Percentiles rank a stretch among this genome's conserved stretches.
Conservation (phyloP, 2,329 filamentous ascomycete genomes). For the Colletotrichum chlorophyti region DNA sequence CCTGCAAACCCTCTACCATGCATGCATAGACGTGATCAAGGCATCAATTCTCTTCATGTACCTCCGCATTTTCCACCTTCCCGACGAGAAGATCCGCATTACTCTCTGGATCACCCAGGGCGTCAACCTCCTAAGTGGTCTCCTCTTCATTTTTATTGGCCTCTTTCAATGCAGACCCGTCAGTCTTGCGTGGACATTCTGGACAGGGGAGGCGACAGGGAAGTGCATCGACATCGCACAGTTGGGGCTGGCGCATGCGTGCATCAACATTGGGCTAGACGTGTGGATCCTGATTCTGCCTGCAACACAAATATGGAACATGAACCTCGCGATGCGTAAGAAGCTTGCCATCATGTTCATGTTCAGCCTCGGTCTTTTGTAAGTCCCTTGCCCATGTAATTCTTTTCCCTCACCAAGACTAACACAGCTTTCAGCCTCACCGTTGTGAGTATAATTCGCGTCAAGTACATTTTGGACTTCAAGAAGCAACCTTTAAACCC, state of each 20-base stretch:
- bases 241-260: background rate
- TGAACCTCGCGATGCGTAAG: slow-evolving; percentile 13
- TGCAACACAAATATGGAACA: slow-evolving; percentile 2
- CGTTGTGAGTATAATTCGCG: background rate
- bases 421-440: background rate
- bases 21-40: slow-evolving; percentile 20
- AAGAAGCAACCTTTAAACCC: slow-evolving; percentile 4
- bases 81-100: slow-evolving; percentile 16
- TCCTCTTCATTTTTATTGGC: background rate
- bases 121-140: background rate
- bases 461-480: slow-evolving; percentile 5
- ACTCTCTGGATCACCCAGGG: background rate
- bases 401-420: background rate
- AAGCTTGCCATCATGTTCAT: slow-evolving; percentile 13
- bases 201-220: slow-evolving; percentile 9
- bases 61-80: slow-evolving; percentile 19
- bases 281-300: slow-evolving; percentile 19
- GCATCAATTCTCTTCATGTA: slow-evolving; percentile 25
- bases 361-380: slow-evolving; percentile 21
- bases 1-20: slow-evolving; percentile 1
- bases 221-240: slow-evolving; percentile 3
- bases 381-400: background rate
- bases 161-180: slow-evolving; percentile 15
- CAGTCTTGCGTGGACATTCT: slow-evolving; percentile 8
- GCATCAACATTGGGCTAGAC: slow-evolving; percentile 15